phyloP scores from a whole-genome alignment of 2,329 filamentous ascomycete species.

The Fusarium sp. region DNA sequence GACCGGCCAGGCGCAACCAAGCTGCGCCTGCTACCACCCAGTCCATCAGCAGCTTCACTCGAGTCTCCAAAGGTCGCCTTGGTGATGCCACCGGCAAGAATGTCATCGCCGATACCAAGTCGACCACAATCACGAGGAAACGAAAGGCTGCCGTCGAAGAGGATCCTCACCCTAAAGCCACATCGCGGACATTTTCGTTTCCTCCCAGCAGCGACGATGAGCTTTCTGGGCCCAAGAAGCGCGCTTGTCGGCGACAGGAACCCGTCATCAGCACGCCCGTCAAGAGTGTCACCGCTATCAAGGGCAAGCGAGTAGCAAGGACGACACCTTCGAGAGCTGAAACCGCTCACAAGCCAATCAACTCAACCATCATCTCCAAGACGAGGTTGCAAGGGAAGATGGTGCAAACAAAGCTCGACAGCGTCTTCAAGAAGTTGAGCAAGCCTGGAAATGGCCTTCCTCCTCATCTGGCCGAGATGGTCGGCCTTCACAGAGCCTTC shows the following conservation, averaged over 20 bases:
- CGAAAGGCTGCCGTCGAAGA: conserved; percentile 50
- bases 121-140: conserved; percentile 48
- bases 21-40: conserved; percentile 34
- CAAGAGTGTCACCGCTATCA: conserved; percentile 27
- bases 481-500: conserved; percentile 74
- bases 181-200: conserved; percentile 48
- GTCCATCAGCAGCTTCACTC: conserved; percentile 59
- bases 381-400: conserved; percentile 45
- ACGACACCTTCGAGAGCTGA: conserved; percentile 45
- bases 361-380: conserved; percentile 48
- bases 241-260: conserved; percentile 46
- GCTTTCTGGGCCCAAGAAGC: conserved; percentile 38
- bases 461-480: conserved; percentile 67
- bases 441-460: conserved; percentile 54
- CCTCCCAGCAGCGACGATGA: conserved; percentile 51
- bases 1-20: conserved; percentile 42
- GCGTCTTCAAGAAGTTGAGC: conserved; percentile 52
- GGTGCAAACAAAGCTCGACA: conserved; percentile 55
- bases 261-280: conserved; percentile 10
- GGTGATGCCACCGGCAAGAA: conserved; percentile 51
- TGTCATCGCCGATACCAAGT: conserved; percentile 40
- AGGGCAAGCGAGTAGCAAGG: conserved; percentile 49
- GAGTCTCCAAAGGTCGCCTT: conserved; percentile 58
- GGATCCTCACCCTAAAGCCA: conserved; percentile 42
- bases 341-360: conserved; percentile 47